Evolutionary conservation across 257 asterid genomes (phyloP).

Genomic region (Solanum habrochaites): DNA sequence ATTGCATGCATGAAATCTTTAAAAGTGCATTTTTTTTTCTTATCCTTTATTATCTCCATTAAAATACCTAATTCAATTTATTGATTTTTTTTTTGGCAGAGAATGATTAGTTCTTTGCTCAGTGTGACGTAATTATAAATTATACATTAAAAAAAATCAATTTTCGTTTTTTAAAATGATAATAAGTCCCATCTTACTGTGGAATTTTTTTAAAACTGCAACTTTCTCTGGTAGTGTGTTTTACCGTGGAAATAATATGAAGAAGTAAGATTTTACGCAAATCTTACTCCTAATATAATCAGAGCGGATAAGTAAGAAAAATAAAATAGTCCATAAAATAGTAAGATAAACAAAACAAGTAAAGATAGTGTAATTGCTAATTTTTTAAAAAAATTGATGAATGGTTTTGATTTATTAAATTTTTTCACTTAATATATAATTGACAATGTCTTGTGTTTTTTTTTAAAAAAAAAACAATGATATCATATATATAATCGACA

Average conservation of each 20-base stretch:
- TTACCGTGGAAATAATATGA: fast-evolving
- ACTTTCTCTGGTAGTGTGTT: not conserved
- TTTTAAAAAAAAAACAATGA: too few relatives aligned
- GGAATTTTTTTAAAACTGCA: not conserved
- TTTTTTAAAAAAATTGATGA: not conserved
- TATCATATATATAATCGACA: not conserved
- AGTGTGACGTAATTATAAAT: not conserved
- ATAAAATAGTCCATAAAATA: not conserved
- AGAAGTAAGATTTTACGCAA: not conserved
- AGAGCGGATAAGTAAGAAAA: not conserved
- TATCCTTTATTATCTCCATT: not conserved
- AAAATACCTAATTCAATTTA: not conserved
- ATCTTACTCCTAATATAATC: too few relatives aligned
- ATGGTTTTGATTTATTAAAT: not conserved
- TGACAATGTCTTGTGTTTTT: not conserved
- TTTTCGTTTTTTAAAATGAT: not conserved
- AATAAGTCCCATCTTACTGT: not conserved
- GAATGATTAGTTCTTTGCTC: not conserved
- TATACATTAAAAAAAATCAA: not conserved
- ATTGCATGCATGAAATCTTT: not conserved
- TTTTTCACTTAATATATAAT: not conserved
- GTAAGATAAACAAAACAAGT: not conserved
- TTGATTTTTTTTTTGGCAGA: not conserved
- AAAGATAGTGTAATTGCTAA: not conserved
- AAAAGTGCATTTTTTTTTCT: not conserved